Conservation (phyloP, 1,284 basidiomycete species). For the Ustilago tritici region DNA sequence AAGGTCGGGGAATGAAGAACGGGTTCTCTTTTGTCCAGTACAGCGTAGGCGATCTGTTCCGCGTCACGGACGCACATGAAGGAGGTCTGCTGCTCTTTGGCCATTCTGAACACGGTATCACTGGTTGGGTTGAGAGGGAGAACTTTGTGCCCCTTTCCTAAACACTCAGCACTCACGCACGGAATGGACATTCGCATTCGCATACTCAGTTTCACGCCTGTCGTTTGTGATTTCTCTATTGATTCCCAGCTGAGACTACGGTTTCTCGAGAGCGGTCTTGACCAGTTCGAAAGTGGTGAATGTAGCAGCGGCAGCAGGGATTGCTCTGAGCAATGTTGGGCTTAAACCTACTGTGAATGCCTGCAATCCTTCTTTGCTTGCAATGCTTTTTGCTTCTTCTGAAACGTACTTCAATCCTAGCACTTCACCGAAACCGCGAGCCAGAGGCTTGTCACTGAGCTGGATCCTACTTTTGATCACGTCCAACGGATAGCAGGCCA, state of each 20-base stretch:
- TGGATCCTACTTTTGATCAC: constrained; percentile 56
- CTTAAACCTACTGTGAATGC: constrained; percentile 52
- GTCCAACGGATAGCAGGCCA: constrained; percentile 85
- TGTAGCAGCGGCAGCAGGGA: constrained; percentile 60
- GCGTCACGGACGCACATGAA: constrained; percentile 36
- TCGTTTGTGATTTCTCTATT: background rate
- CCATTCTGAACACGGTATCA: constrained; percentile 33
- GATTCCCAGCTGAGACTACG: background rate
- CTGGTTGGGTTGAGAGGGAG: constrained; percentile 53
- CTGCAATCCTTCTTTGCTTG: constrained; percentile 22
- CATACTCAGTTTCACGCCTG: background rate
- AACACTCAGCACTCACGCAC: background rate
- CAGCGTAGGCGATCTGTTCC: constrained; percentile 48
- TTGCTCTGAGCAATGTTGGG: constrained; percentile 55
- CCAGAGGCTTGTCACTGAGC: constrained; percentile 30
- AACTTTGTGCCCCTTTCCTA: constrained; percentile 44
- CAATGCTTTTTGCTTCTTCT: constrained; percentile 28
- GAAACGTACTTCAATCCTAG: constrained; percentile 41
- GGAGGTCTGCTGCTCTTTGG: constrained; percentile 35
- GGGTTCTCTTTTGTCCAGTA: constrained; percentile 52
- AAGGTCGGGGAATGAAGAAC: constrained; percentile 12
- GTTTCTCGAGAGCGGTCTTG: constrained; percentile 35
- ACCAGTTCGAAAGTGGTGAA: constrained; percentile 61
- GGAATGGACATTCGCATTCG: background rate
- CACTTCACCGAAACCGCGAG: constrained; percentile 27